Conservation (phyloP, 1,139 yeast species). For the Saccharomyces hybrid region DNA sequence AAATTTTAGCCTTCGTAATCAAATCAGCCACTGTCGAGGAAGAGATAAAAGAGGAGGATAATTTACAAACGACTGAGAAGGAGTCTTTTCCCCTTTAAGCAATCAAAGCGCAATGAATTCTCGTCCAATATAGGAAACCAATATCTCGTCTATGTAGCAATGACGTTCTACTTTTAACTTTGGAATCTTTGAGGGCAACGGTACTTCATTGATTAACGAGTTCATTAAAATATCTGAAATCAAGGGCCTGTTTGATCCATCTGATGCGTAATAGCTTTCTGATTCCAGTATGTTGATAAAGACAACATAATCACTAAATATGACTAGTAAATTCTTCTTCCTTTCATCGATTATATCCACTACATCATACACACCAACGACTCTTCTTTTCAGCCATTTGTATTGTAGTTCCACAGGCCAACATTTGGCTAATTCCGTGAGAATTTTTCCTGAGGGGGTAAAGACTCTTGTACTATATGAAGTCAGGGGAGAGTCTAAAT, state of each 20-base stretch:
- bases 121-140: conserved; percentile 41
- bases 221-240: conserved; percentile 82
- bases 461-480: conserved; percentile 60
- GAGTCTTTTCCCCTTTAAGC: conserved; percentile 19
- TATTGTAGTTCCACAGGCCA: conserved; percentile 87
- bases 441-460: conserved; percentile 83
- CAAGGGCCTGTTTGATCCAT: conserved; percentile 47
- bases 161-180: conserved; percentile 60
- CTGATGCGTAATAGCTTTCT: conserved; percentile 19
- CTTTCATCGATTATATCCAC: conserved; percentile 34
- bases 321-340: conserved; percentile 47
- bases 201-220: conserved; percentile 78
- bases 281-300: conserved; percentile 44
- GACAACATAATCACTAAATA: conserved; percentile 74
- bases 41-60: conserved; percentile 25
- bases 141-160: conserved; percentile 53
- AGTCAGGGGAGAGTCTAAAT: conserved; percentile 35
- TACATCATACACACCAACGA: conserved; percentile 71
- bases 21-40: conserved; percentile 51
- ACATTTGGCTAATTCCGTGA: conserved; percentile 71
- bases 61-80: conserved; percentile 24
- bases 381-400: conserved; percentile 82
- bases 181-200: conserved; percentile 61
- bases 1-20: conserved; percentile 67
- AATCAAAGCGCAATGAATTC: conserved; percentile 30